Evolutionary conservation across 176 grass and related monocot species (phyloP).

Genomic region (Juncus effusus): DNA sequence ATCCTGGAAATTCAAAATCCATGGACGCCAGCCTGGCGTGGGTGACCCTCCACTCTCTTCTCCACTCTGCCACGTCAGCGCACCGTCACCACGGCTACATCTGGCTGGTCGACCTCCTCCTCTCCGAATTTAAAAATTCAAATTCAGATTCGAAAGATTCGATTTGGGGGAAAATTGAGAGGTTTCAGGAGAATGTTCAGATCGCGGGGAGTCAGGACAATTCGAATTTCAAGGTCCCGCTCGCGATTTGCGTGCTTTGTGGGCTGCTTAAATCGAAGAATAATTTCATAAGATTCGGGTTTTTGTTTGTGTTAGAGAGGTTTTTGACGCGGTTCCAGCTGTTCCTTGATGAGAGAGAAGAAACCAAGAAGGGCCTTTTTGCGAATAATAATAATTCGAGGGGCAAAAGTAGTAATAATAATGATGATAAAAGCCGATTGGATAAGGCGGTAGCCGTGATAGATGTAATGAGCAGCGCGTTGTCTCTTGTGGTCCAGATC

Average conservation of each 20-base stretch:
- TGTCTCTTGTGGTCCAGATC: conserved; percentile 80
- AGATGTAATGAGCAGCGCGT: conserved; percentile 88
- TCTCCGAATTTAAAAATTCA: conserved; percentile 83
- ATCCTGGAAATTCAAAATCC: conserved; percentile 38
- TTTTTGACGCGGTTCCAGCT: conserved; percentile 95
- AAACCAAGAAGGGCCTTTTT: not conserved
- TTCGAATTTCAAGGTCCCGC: conserved; percentile 60
- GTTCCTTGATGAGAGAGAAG: conserved; percentile 80
- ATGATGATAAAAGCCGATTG: conserved; percentile 46
- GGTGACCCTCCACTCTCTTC: conserved; percentile 79
- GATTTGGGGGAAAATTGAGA: conserved; percentile 83
- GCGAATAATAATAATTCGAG: conserved; percentile 17
- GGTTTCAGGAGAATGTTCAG: conserved; percentile 74
- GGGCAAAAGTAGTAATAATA: conserved; percentile 40
- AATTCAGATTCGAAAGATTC: conserved; percentile 42
- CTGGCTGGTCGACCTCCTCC: conserved; percentile 91
- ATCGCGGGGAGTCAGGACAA: conserved; percentile 73
- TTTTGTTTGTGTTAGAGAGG: conserved; percentile 84
- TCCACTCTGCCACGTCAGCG: conserved; percentile 77
- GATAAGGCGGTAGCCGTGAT: conserved; percentile 85
- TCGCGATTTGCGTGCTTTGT: conserved; percentile 80
- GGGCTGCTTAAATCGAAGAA: conserved; percentile 93
- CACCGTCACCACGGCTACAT: conserved; percentile 98
- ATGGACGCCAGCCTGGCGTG: conserved; percentile 71
- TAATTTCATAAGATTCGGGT: conserved; percentile 96